Conservation (phyloP, 2,329 filamentous ascomycete genomes). For the Nemania serpens region DNA sequence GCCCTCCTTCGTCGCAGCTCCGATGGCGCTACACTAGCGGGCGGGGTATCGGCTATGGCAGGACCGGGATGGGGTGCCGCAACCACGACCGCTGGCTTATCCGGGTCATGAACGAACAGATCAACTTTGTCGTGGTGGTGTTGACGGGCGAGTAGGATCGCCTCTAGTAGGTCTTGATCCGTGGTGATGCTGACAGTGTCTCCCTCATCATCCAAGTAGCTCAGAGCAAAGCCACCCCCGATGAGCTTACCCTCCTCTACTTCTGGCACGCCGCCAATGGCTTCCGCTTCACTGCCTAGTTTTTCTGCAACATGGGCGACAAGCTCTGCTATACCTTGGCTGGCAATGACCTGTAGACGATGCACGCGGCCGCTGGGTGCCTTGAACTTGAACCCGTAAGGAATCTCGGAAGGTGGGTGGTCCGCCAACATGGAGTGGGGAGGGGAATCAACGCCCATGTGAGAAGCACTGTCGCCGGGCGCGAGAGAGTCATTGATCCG, state of each 20-base stretch:
- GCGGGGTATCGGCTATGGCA: slow-evolving; percentile 50
- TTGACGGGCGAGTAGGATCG: slow-evolving; percentile 80
- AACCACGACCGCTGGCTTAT: slow-evolving; percentile 78
- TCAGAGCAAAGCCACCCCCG: slow-evolving; percentile 82
- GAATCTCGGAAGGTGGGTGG: slow-evolving; percentile 68
- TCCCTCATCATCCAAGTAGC: slow-evolving; percentile 95
- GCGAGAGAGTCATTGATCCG: slow-evolving; percentile 78
- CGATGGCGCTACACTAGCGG: slow-evolving; percentile 50
- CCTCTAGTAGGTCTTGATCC: slow-evolving; percentile 89
- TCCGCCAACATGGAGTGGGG: slow-evolving; percentile 65
- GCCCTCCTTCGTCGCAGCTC: slow-evolving; percentile 57
- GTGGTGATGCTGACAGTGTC: slow-evolving; percentile 97
- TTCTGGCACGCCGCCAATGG: slow-evolving; percentile 78
- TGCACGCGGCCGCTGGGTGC: slow-evolving; percentile 94
- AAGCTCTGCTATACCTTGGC: slow-evolving; percentile 79
- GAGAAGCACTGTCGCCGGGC: slow-evolving; percentile 92
- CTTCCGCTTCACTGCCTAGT: slow-evolving; percentile 80
- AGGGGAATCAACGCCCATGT: slow-evolving; percentile 81
- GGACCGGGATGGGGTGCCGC: slow-evolving; percentile 55
- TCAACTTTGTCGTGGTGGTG: slow-evolving; percentile 89
- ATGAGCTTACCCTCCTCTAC: slow-evolving; percentile 81
- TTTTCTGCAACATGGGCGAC: slow-evolving; percentile 79
- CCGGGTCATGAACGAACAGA: slow-evolving; percentile 92
- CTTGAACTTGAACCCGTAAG: slow-evolving; percentile 99
- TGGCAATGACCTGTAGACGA: slow-evolving; percentile 81